Percentiles rank a stretch among this genome's conserved stretches.
phyloP scores from a whole-genome alignment of 2,329 filamentous ascomycete species.

The Fusarium beomiforme region DNA sequence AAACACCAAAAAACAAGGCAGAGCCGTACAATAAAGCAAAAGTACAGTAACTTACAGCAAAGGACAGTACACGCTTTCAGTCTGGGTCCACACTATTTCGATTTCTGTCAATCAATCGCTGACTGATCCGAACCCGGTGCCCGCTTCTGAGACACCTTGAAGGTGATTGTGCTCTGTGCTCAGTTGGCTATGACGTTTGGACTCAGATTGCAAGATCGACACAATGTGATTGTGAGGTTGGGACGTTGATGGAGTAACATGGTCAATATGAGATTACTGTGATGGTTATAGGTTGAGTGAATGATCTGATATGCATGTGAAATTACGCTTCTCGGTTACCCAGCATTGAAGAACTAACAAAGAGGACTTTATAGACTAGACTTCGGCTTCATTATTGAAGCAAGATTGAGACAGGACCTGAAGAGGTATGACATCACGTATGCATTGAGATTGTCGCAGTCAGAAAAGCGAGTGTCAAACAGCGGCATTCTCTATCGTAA shows the following conservation, averaged over 20 bases:
- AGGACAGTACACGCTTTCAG: conserved; percentile 2
- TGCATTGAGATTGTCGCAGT: too few species aligned
- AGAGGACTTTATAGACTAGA: not conserved
- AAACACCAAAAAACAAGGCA: conserved; percentile 27
- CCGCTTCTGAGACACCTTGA: not conserved
- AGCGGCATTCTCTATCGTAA: not conserved
- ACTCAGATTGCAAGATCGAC: not conserved
- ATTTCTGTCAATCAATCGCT: conserved; percentile 1
- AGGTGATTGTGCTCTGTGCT: conserved; percentile 1
- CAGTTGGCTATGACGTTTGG: conserved; percentile 4
- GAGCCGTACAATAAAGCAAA: not conserved
- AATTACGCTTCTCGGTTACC: not conserved
- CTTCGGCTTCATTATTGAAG: too few species aligned
- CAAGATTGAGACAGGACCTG: not conserved
- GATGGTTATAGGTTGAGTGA: not conserved
- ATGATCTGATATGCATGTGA: conserved; percentile 7
- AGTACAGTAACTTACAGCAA: not conserved
- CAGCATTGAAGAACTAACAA: not conserved
- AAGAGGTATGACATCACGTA: too few species aligned
- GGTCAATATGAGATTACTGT: not conserved
- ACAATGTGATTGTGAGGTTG: not conserved
- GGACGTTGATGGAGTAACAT: not conserved
- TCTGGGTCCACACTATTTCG: conserved; percentile 6
- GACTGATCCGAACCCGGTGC: not conserved
- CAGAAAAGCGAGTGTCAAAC: fast-evolving